Base-by-base conservation (phyloP, 257 asterid genomes). In the Ballota nigra region DNA sequence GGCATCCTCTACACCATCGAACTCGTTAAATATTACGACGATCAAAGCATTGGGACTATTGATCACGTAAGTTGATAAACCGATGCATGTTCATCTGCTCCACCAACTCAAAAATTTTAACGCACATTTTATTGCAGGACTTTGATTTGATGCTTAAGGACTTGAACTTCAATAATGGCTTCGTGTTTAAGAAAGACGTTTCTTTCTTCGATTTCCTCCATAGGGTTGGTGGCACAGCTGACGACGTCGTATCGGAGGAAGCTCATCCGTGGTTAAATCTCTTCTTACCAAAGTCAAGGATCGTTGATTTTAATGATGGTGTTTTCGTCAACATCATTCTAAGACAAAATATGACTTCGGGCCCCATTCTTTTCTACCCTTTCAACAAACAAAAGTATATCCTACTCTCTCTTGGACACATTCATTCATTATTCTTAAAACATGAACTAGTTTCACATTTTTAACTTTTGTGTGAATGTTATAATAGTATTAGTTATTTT, bases 181-280 rank as follows among this genome's bases (percentile, higher is more conserved):
- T 67, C 13, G 13, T 67, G 3, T 67, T 67, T 34, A 19, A 7
- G 3, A 70, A 22, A 47, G 75, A 70, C 41, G 68, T 28, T 20
- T 7, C 59, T 18, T 8, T 70, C 22, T 3, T 43, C 18, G 75
- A 71, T 16, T 71, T 71, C 20, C 31, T 71, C 9, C 15, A 28
- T 8, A 29, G 75, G 22, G 69, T 29, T 51, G 72, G 72, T 6
- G 19, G 53, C 11, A 1, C 29, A 4, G 18, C 3, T 0, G 51
- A 11, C 1, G 49, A 13, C 8, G 19, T 1, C 19, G 18, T 4
- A 12, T 41, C 49, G 52, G 47, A 6, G 83, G 89, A 82, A n/a
- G 77, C 85, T 19, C 92, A 87, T 73, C 92, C 92, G 13, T 85
- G 92, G 92, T 82, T 87, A 8, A 84, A 85, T 76, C 72, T 85